Conservation (phyloP, 495 filamentous ascomycete genomes). For the Annulohypoxylon maeteangense region DNA sequence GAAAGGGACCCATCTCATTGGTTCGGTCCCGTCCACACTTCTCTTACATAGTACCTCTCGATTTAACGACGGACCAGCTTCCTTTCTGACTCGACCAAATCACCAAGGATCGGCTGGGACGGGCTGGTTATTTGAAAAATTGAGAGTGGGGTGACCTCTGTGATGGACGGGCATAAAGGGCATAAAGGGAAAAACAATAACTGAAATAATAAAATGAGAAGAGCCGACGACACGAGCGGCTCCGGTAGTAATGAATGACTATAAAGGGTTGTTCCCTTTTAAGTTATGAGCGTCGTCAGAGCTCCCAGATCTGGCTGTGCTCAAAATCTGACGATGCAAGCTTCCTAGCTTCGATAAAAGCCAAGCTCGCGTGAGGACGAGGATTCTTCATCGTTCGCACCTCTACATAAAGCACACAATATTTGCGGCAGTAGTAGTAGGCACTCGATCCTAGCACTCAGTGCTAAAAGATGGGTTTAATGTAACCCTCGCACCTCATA, state of each 20-base stretch:
- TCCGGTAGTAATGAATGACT: constrained; percentile 22
- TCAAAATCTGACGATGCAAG: constrained; percentile 36
- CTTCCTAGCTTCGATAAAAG: constrained; percentile 31
- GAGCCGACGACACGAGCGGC: constrained; percentile 23
- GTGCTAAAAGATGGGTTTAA: constrained; percentile 12
- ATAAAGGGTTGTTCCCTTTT: constrained; percentile 9
- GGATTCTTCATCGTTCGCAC: constrained; percentile 17
- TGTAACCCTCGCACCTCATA: constrained; percentile 34
- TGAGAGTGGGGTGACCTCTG: constrained; percentile 28
- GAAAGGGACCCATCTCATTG: constrained; percentile 34
- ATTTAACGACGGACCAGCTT: constrained; percentile 37
- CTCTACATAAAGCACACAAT: constrained; percentile 31
- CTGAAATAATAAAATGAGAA: constrained; percentile 29
- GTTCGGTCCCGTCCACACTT: constrained; percentile 31
- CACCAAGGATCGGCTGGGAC: constrained; percentile 35
- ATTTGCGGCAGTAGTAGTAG: constrained; percentile 21
- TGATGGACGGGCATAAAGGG: constrained; percentile 24
- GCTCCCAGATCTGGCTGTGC: constrained; percentile 30
- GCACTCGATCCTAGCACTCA: constrained; percentile 19
- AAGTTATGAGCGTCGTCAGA: constrained; percentile 31
- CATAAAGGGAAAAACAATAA: constrained; percentile 32
- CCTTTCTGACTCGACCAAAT: constrained; percentile 47
- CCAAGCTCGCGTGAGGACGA: constrained; percentile 12
- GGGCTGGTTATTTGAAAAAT: constrained; percentile 38
- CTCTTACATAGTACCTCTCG: constrained; percentile 22